Base-by-base conservation (phyloP, 2,329 filamentous ascomycete genomes). In the Alternaria sp. region DNA sequence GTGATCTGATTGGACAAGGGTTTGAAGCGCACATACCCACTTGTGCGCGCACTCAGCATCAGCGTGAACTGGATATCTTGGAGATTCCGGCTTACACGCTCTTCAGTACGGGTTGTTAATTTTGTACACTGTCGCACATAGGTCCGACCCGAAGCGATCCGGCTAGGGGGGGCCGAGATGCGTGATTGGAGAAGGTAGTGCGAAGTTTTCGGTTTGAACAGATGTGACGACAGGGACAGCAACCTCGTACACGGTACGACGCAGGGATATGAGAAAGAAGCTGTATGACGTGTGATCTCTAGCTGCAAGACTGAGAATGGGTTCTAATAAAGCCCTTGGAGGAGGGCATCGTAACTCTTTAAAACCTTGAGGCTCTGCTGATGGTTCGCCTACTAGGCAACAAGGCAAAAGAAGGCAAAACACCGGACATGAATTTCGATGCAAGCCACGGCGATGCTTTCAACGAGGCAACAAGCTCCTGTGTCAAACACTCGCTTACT, bases 371-470 rank as follows among this genome's bases (percentile, higher is more conserved):
- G 42, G 42, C 42, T 45, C 42, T 45, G 42, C 26, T 41, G 24
- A 28, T 45, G 42, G 42, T 31, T 28, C 42, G 42, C 42, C 41
- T n/a, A 45, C 24, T 31, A 45, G 42, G 42, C 42, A 45, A 45
- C 42, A 45, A 45, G 42, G 42, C 42, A 45, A 45, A 45, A 45
- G n/a, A 45, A 45, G 42, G 42, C 42, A 45, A 45, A 45, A 21
- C 39, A 41, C 39, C 39, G 39, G 39, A 41, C 17, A 40, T 40
- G 37, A 23, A 17, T 17, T 40, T 40, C 23, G 21, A 21, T 41
- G 39, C 39, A 41, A 21, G 39, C 39, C 39, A 41, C 39, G 17
- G 37, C 23, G 21, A 40, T 13, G 23, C 17, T 17, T 17, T 17
- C 17, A 17, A 17, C 17, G 17, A 17, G 17, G 17, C 17, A 17